A percentile compares a stretch with the other conserved stretches of the same genome.
Conservation (phyloP, 768 basidiomycete species). For the Boletus rubroflammeus region DNA sequence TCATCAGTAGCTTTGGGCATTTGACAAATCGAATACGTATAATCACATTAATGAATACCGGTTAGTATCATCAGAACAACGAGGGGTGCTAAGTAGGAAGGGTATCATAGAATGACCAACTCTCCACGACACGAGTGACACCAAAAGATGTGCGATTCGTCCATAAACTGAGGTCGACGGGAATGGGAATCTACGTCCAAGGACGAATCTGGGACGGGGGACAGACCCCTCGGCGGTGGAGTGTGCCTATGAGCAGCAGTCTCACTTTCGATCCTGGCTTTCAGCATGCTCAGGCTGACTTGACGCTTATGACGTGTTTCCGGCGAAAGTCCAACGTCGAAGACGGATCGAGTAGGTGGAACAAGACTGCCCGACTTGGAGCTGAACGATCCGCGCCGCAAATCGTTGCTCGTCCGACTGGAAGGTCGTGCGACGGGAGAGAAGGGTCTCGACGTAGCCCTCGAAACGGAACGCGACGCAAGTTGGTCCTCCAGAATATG, state of each 20-base stretch:
- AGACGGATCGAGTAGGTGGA: constrained; percentile 50
- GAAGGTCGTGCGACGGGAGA: constrained; percentile 46
- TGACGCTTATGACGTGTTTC: constrained; percentile 80
- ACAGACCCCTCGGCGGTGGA: constrained; percentile 53
- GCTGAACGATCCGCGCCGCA: constrained; percentile 36
- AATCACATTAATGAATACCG: constrained; percentile 20
- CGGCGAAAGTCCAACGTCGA: constrained; percentile 67
- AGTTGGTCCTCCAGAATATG: constrained; percentile 65
- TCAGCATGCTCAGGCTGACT: constrained; percentile 85
- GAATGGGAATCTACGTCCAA: constrained; percentile 18
- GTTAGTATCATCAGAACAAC: constrained; percentile 8
- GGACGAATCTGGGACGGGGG: constrained; percentile 42
- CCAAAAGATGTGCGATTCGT: constrained; percentile 89
- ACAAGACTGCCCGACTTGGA: constrained; percentile 31
- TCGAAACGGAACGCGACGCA: constrained; percentile 41
- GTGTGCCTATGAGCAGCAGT: constrained; percentile 43
- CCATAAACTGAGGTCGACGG: constrained; percentile 70
- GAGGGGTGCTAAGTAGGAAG: background rate
- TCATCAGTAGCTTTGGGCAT: constrained; percentile 5
- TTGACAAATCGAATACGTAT: constrained; percentile 11
- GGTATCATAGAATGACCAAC: constrained; percentile 59
- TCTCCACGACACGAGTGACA: constrained; percentile 81
- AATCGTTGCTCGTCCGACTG: constrained; percentile 39
- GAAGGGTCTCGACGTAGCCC: constrained; percentile 42
- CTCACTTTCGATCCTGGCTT: constrained; percentile 86